Evolutionary conservation across 73 alveolate species (phyloP).

Genomic region (Blepharisma japonicum): DNA sequence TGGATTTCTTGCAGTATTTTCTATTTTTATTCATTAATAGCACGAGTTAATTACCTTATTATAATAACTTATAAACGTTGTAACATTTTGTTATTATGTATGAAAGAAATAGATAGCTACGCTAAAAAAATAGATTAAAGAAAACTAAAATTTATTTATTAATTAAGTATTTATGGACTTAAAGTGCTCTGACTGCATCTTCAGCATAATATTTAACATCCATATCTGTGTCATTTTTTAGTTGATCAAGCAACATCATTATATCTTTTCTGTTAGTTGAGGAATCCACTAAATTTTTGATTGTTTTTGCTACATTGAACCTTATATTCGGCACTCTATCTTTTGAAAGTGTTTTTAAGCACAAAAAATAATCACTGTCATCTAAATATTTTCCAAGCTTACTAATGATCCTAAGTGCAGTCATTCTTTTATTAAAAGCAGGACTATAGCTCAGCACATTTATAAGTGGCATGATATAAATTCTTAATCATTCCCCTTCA

Average conservation of each 20-base stretch:
- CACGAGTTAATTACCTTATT: too few species aligned
- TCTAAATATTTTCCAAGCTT: conserved; percentile 32
- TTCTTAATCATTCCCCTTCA: conserved; percentile 52
- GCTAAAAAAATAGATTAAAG: too few species aligned
- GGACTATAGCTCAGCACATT: conserved; percentile 42
- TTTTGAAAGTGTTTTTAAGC: conserved; percentile 55
- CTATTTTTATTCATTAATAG: too few species aligned
- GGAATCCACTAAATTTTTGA: conserved; percentile 17
- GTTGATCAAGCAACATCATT: background rate
- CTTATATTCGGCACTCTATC: conserved; percentile 80
- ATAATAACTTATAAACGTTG: too few species aligned
- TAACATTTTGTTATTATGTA: too few species aligned
- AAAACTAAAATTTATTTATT: too few species aligned
- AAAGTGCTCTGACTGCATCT: background rate
- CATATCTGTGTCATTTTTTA: conserved; percentile 5
- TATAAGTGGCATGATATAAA: conserved; percentile 43
- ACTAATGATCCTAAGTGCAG: conserved; percentile 41
- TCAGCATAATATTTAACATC: conserved; percentile 24
- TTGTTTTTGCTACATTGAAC: conserved; percentile 65
- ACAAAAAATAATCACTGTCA: conserved; percentile 44
- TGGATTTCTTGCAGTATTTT: too few species aligned
- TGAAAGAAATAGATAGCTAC: too few species aligned
- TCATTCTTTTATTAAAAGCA: conserved; percentile 52
- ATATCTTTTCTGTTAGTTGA: background rate
- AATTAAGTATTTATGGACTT: background rate